Evolutionary conservation across 2,329 filamentous ascomycete species (phyloP), one percentile per base, ranked within the genome.

Genomic region (Sphaceloma murrayae): DNA sequence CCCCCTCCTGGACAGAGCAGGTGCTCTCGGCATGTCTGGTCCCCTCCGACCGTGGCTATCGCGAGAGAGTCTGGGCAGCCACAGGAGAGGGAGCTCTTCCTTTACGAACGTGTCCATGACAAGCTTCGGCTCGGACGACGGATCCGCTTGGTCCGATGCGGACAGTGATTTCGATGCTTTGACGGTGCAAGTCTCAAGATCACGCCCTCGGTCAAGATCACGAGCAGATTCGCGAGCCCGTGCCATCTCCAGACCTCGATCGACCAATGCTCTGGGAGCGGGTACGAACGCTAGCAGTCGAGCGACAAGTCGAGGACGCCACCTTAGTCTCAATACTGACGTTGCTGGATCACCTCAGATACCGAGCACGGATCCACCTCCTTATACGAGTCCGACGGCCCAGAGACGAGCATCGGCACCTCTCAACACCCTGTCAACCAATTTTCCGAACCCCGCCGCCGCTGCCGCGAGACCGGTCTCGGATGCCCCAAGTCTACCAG

Each of bases 1-100:
- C 32, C 82, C 82, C 1, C 64, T 89, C 6, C 68, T 89, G 9
- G 82, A 80, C 24, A 79, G 81, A 51, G 78, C 81, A 1, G 83
- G 81, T 2, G 79, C 74, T 53, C 80, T 85, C 26, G 62, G 58
- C 9, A 52, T 53, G 24, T 53, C 54, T 29, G 52, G 49, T 5
- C 56, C 53, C 29, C 48, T 57, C 5, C 46, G 57, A 17, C 58
- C 58, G 0, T 58, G 51, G 55, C 40, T 53, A 1, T 56, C 57
- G 5, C 51, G 53, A 4, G 52, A 53, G 26, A 51, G 51, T 5
- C 48, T 55, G 27, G 50, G 52, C 11, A 58, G 58, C 6, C 68
- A 70, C 46, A 59, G 59, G 19, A 62, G 68, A 27, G 66, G 62
- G 32, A 58, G 61, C 13, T 70, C 67, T 14, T 58, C 59, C 4